phyloP scores from a whole-genome alignment of 1,284 basidiomycete genomes.

The Pseudozyma sp. region DNA sequence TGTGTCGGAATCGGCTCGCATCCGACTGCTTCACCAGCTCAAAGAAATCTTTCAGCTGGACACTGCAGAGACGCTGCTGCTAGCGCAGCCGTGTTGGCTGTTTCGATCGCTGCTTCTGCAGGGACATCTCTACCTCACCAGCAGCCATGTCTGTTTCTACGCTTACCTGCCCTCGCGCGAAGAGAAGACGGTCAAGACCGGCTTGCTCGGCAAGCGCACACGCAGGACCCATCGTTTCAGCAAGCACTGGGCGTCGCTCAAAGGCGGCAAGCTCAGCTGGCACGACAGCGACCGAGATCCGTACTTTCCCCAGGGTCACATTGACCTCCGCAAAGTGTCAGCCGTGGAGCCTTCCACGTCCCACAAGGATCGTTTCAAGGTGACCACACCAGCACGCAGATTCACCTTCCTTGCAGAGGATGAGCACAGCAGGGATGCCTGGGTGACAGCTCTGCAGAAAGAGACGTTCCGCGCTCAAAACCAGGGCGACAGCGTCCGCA shows the following conservation, averaged over 20 bases:
- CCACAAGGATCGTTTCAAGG: constrained; percentile 70
- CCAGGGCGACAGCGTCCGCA: constrained; percentile 88
- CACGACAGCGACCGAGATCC: constrained; percentile 77
- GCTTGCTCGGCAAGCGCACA: constrained; percentile 49
- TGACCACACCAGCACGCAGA: constrained; percentile 63
- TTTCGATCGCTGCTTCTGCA: constrained; percentile 76
- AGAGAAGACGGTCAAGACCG: constrained; percentile 45
- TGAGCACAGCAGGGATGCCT: constrained; percentile 70
- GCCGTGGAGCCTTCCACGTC: constrained; percentile 82
- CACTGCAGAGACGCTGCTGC: constrained; percentile 34
- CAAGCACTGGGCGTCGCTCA: constrained; percentile 58
- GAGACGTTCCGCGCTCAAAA: constrained; percentile 93
- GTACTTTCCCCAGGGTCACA: constrained; percentile 94
- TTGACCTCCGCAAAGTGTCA: constrained; percentile 90
- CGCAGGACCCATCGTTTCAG: constrained; percentile 57
- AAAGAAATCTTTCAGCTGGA: constrained; percentile 45
- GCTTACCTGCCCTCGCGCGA: constrained; percentile 77
- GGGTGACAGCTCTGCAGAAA: constrained; percentile 91
- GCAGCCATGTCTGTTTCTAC: constrained; percentile 92
- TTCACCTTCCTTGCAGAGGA: constrained; percentile 68
- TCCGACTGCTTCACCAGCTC: constrained; percentile 44
- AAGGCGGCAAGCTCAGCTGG: constrained; percentile 59
- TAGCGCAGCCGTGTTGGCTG: constrained; percentile 56
- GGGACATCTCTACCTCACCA: constrained; percentile 95
- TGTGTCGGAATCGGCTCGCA: constrained; percentile 4